A percentile compares a stretch with the other conserved stretches of the same genome.
Evolutionary conservation across 331 rosid species (phyloP).

Genomic region (Erythrophleum ivorense): DNA sequence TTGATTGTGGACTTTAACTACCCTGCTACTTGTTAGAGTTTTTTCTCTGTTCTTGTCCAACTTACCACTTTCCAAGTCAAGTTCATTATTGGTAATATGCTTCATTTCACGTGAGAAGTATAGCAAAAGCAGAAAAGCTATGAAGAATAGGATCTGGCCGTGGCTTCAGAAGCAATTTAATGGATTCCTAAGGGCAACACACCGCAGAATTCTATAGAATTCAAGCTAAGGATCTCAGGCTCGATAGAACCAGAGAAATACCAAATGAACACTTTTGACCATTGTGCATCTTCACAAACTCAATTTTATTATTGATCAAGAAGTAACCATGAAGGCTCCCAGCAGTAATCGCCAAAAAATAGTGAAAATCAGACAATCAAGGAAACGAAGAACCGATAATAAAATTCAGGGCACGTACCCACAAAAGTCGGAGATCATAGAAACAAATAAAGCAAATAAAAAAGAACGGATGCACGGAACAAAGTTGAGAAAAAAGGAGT

Average conservation of each 20-base stretch:
- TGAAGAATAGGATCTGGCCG: not conserved
- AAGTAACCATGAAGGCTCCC: constrained; percentile 39
- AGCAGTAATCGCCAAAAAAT: constrained; percentile 11
- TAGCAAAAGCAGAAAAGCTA: not conserved
- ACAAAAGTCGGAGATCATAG: not conserved
- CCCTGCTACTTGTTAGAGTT: constrained; percentile 52
- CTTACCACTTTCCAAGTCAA: constrained; percentile 77
- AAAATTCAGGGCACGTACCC: constrained; percentile 26
- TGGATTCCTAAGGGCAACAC: constrained; percentile 10
- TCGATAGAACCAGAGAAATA: constrained; percentile 20
- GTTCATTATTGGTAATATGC: constrained; percentile 55
- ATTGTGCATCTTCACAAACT: constrained; percentile 17
- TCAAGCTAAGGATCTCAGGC: constrained; percentile 34
- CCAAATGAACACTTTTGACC: constrained; percentile 1
- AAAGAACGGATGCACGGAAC: constrained; percentile 11
- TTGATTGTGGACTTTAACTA: constrained; percentile 63
- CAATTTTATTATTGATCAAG: constrained; percentile 25
- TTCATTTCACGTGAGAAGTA: constrained; percentile 55
- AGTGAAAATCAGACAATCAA: constrained; percentile 16
- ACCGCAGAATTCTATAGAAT: constrained; percentile 5
- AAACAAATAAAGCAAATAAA: not conserved
- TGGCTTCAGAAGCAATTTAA: constrained; percentile 18
- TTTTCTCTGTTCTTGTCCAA: constrained; percentile 62
- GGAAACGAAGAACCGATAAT: not conserved
- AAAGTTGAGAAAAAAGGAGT: not conserved